A percentile compares a stretch with the other conserved stretches of the same genome.
phyloP scores from a whole-genome alignment of 371 early-diverging fungal species.

The Mucor mucedo region DNA sequence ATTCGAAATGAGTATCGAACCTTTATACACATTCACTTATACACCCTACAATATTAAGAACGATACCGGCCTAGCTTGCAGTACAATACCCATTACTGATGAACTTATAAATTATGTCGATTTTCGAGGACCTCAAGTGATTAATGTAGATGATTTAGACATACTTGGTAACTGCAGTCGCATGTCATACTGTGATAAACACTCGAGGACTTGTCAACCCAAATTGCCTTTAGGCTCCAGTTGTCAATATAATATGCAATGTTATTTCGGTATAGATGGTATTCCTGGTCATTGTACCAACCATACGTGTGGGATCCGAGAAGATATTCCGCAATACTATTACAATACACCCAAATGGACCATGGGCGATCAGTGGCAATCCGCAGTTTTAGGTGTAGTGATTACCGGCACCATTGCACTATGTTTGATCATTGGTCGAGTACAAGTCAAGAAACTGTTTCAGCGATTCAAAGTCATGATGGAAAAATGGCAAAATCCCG shows the following conservation, averaged over 20 bases:
- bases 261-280: conserved; percentile 40
- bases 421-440: conserved; percentile 37
- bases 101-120: conserved; percentile 50
- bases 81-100: conserved; percentile 45
- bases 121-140: conserved; percentile 47
- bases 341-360: conserved; percentile 39
- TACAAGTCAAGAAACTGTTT: conserved; percentile 34
- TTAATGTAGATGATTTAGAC: conserved; percentile 42
- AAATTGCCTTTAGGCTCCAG: conserved; percentile 40
- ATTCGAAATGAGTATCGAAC: conserved; percentile 46
- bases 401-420: conserved; percentile 41
- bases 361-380: conserved; percentile 50
- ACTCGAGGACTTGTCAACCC: conserved; percentile 52
- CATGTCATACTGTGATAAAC: conserved; percentile 47
- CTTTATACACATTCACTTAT: conserved; percentile 41
- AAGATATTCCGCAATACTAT: conserved; percentile 48
- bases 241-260: conserved; percentile 50
- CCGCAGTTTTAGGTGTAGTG: conserved; percentile 40
- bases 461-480: conserved; percentile 29
- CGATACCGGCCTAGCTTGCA: conserved; percentile 50
- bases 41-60: conserved; percentile 29
- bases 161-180: conserved; percentile 54
- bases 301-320: conserved; percentile 35
- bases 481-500: conserved; percentile 44
- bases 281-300: conserved; percentile 52